These are phyloP conservation scores for Dendrobium nobile DNA, from an alignment of 106 monocot species.

Conservation along the genomic window DNA sequence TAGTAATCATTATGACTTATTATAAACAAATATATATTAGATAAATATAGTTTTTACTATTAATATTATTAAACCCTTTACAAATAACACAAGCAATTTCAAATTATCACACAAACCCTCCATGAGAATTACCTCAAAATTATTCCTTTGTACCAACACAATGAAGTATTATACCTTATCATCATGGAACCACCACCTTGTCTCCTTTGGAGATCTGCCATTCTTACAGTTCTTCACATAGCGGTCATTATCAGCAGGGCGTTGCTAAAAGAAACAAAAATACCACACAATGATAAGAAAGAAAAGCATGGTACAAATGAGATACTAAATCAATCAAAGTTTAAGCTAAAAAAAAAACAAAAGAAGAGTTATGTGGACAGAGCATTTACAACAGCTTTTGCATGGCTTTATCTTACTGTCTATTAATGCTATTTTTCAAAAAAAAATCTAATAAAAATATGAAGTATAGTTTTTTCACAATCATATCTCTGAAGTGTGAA, in stretches of 20 bases:
- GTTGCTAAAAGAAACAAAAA: conserved; percentile 39
- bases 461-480: too few relatives aligned
- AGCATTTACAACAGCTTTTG: too few relatives aligned
- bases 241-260: conserved; percentile 54
- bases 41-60: too few relatives aligned
- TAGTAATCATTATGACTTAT: neutral
- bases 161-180: conserved; percentile 33
- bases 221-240: conserved; percentile 66
- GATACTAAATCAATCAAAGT: too few relatives aligned
- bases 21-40: conserved; percentile 5
- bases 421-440: too few relatives aligned
- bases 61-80: neutral
- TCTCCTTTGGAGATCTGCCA: conserved; percentile 61
- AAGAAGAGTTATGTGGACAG: too few relatives aligned
- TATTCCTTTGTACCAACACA: too few relatives aligned
- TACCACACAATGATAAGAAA: neutral
- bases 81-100: conserved; percentile 4
- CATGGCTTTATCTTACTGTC: too few relatives aligned
- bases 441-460: too few relatives aligned
- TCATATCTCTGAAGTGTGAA: too few relatives aligned
- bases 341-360: too few relatives aligned
- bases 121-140: neutral
- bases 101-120: conserved; percentile 7
- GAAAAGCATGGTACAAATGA: neutral
- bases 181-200: conserved; percentile 74